Evolutionary conservation across 257 asterid species (phyloP), one percentile per base, ranked within the genome.

Genomic region (Solanum sparsipilum): DNA sequence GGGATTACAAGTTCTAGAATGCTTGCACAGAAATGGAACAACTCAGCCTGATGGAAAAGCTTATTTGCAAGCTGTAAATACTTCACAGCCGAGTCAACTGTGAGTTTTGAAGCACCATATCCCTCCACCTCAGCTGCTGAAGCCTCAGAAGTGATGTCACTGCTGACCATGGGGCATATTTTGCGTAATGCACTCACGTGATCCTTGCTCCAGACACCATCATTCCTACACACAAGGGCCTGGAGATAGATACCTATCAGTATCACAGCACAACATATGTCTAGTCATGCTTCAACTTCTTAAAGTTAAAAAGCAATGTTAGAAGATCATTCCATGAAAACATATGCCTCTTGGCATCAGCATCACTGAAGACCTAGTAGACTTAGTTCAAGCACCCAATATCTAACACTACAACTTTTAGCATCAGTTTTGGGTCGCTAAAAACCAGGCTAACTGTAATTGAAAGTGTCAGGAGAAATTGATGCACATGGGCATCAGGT

Each of bases 11-110:
- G 99, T 86, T 97, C 99, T 13, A 97, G 92, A 89, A 97, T 97
- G 90, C 98, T 96, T 76, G 98, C 99, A 89, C 99, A 97, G 94
- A 97, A 97, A 92, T 97, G 99, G 94, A 93, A 96, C 90, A 97
- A 98, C 90, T 97, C 99, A n/a, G 99, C 99, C 92, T 97, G 99
- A 89, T 98, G 94, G 93, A 97, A 97, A 87, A 97, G 99, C 92
- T 95, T 94, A 75, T 96, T 94, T 88, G 99, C 99, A 75, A 97
- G 99, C 90, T 97, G 99, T 63, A 97, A 94, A 93, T 97, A 97
- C 89, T 97, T 97, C 63, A 97, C 99, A 23, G 99, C 99, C 0
- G 99, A 97, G 93, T 97, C 99, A 84, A 97, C 99, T 3, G 99
- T 97, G 67, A 97, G 98, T 91, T 97, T 97, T 81, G 99, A 97